These are phyloP conservation scores for Tricholoma furcatifolium DNA, from an alignment of 768 basidiomycete genomes.

Conservation along the genomic window DNA sequence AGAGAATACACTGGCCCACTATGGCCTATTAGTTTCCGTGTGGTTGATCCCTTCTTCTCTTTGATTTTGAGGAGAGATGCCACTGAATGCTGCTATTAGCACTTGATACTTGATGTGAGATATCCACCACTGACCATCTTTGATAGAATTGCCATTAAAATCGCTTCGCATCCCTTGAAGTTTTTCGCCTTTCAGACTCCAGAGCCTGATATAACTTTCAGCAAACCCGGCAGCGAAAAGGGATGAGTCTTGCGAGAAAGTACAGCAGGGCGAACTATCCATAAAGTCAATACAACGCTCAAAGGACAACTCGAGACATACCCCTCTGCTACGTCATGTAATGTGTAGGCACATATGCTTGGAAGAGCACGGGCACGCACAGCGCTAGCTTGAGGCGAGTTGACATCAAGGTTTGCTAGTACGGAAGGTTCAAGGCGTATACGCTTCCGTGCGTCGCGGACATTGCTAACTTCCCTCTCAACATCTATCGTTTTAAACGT, in stretches of 20 bases:
- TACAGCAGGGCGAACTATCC: constrained; percentile 74
- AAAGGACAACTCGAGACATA: constrained; percentile 33
- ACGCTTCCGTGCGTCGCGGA: constrained; percentile 88
- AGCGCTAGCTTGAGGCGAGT: constrained; percentile 56
- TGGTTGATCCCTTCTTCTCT: constrained; percentile 80
- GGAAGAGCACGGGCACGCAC: constrained; percentile 72
- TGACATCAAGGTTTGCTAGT: constrained; percentile 53
- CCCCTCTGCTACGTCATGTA: constrained; percentile 97
- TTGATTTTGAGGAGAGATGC: constrained; percentile 61
- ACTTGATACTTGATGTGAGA: not conserved
- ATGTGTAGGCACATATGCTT: constrained; percentile 92
- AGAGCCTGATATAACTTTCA: constrained; percentile 92
- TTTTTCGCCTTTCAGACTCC: constrained; percentile 93
- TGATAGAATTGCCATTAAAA: constrained; percentile 61
- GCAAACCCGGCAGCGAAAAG: constrained; percentile 94
- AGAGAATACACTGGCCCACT: constrained; percentile 96
- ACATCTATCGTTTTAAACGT: constrained; percentile 86
- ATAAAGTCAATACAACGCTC: not conserved
- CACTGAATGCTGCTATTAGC: constrained; percentile 34
- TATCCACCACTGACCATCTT: constrained; percentile 56
- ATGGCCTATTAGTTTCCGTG: constrained; percentile 95
- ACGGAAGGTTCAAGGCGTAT: constrained; percentile 84
- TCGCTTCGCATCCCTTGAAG: constrained; percentile 77
- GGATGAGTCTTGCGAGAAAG: constrained; percentile 89
- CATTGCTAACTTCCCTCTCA: constrained; percentile 84